A percentile compares a stretch with the other conserved stretches of the same genome.
Conservation (phyloP, 306 rosid species). For the Acacia melanoxylon region DNA sequence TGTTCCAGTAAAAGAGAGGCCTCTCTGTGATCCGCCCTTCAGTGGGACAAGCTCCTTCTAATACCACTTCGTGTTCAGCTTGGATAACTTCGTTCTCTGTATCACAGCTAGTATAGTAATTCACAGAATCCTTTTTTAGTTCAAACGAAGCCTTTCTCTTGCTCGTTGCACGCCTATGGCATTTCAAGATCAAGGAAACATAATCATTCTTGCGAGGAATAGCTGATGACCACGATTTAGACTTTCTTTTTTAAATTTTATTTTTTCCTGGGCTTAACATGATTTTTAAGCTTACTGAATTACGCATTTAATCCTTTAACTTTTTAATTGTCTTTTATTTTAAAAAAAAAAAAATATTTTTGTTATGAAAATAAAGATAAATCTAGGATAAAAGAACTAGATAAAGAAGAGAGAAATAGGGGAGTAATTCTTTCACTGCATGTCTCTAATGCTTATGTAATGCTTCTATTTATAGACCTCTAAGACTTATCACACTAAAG, state of each 20-base stretch:
- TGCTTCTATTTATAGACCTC: too few relatives aligned
- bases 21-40: not conserved
- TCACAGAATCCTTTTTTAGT: not conserved
- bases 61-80: slow-evolving; percentile 1
- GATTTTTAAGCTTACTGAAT: too few relatives aligned
- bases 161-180: not conserved
- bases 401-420: too few relatives aligned
- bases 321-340: too few relatives aligned
- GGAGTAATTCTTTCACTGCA: too few relatives aligned
- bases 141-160: not conserved
- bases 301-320: too few relatives aligned
- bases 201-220: not conserved
- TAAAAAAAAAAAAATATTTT: too few relatives aligned
- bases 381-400: too few relatives aligned
- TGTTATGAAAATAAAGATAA: too few relatives aligned
- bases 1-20: not conserved
- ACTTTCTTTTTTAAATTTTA: not conserved
- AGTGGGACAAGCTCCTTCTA: slow-evolving; percentile 6
- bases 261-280: too few relatives aligned
- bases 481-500: too few relatives aligned
- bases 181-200: not conserved
- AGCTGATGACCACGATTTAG: not conserved
- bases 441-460: too few relatives aligned
- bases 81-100: not conserved
- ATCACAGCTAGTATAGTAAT: not conserved